phyloP scores from a whole-genome alignment of 1,284 basidiomycete species.

The Xanthoconium separans region DNA sequence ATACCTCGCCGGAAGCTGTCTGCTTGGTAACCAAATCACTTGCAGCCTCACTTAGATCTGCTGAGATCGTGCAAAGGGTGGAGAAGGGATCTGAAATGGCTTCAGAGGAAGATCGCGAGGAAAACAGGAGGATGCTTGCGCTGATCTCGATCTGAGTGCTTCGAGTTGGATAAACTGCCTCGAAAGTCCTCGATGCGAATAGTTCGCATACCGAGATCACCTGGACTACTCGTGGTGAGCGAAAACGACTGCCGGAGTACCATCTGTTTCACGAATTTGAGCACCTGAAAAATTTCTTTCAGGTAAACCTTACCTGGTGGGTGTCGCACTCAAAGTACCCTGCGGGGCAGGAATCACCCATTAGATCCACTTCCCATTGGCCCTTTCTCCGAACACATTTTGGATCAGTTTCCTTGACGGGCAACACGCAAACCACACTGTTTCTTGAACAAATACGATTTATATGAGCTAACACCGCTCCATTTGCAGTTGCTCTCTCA shows the following conservation, averaged over 20 bases:
- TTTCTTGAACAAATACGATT: no score
- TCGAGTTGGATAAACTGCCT: neutral
- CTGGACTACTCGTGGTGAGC: neutral
- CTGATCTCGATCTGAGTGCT: neutral
- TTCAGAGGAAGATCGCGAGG: neutral
- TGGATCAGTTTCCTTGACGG: no score
- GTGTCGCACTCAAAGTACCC: no score
- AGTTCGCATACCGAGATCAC: neutral
- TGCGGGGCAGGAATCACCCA: no score
- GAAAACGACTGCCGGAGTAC: neutral
- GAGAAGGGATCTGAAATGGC: neutral
- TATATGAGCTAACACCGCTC: conserved; percentile 30
- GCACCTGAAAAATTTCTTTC: neutral
- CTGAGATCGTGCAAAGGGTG: neutral
- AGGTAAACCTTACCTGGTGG: neutral
- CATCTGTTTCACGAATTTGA: neutral
- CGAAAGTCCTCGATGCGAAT: neutral
- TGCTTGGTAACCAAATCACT: neutral
- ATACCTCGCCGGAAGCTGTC: neutral
- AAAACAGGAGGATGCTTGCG: neutral
- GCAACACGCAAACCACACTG: no score
- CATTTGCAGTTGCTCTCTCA: no score
- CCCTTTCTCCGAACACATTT: no score
- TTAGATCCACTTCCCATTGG: no score
- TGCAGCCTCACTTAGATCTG: conserved; percentile 1